Evolutionary conservation across 176 grass and related monocot genomes (phyloP).

Genomic region (Pontederia crassipes): DNA sequence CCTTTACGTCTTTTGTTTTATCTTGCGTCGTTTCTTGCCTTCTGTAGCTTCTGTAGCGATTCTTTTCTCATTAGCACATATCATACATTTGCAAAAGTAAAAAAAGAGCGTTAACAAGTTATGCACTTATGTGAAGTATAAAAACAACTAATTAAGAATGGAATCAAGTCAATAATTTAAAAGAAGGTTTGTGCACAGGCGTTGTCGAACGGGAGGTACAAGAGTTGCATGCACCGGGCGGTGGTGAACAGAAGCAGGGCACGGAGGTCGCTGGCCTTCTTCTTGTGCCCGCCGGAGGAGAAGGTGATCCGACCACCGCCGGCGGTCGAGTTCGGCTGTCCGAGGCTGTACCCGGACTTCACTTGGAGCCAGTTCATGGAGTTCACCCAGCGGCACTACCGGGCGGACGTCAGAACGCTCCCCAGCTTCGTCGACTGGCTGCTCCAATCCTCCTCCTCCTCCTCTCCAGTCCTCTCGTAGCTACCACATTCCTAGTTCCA

Average conservation of each 20-base stretch:
- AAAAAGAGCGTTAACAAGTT: no score
- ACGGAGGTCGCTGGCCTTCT: conserved; percentile 78
- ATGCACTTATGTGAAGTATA: no score
- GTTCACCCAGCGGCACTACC: conserved; percentile 90
- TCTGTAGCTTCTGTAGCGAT: no score
- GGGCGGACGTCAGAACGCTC: conserved; percentile 70
- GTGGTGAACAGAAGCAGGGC: conserved; percentile 63
- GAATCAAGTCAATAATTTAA: no score
- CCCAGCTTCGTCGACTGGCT: conserved; percentile 62
- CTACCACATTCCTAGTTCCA: background rate
- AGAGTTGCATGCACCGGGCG: conserved; percentile 82
- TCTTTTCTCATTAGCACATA: no score
- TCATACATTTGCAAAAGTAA: no score
- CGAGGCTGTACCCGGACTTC: conserved; percentile 84
- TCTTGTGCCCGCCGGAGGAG: conserved; percentile 73
- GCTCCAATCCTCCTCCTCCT: background rate
- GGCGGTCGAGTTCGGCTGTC: background rate
- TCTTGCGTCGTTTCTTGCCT: no score
- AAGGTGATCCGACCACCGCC: conserved; percentile 71
- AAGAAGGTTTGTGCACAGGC: conserved; percentile 29
- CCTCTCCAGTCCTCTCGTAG: background rate
- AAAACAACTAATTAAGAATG: no score
- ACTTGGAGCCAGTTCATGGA: conserved; percentile 78
- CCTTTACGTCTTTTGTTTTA: no score
- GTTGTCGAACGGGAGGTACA: conserved; percentile 77